phyloP scores from a whole-genome alignment of 495 filamentous ascomycete species.

The Xylaria flabelliformis region DNA sequence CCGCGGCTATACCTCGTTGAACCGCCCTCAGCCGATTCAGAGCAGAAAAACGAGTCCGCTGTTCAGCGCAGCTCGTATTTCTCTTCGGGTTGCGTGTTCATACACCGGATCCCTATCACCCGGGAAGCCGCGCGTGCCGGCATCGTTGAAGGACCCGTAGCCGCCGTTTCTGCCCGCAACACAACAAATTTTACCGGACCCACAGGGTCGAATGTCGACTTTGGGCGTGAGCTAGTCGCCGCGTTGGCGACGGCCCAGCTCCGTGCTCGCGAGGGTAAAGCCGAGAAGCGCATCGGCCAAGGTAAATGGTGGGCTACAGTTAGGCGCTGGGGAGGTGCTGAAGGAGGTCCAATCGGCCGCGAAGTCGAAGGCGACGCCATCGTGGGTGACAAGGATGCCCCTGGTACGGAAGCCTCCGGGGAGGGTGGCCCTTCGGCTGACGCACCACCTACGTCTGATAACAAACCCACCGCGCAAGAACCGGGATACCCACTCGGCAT shows the following conservation, averaged over 20 bases:
- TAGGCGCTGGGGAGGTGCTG: slow-evolving; percentile 78
- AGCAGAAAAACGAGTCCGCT: slow-evolving; percentile 51
- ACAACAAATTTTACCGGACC: slow-evolving; percentile 55
- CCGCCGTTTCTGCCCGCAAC: slow-evolving; percentile 62
- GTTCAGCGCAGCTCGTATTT: slow-evolving; percentile 55
- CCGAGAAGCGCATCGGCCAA: slow-evolving; percentile 71
- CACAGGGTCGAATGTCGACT: slow-evolving; percentile 65
- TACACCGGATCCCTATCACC: slow-evolving; percentile 72
- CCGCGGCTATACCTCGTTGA: slow-evolving; percentile 63
- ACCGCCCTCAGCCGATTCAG: slow-evolving; percentile 38
- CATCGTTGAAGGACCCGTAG: slow-evolving; percentile 78
- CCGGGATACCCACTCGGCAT: slow-evolving; percentile 23
- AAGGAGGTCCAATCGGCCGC: slow-evolving; percentile 65
- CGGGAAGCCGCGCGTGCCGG: slow-evolving; percentile 73
- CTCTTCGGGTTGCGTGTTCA: slow-evolving; percentile 58
- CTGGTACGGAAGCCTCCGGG: slow-evolving; percentile 23
- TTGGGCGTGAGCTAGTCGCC: slow-evolving; percentile 74
- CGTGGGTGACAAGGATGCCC: slow-evolving; percentile 52
- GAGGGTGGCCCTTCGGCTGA: slow-evolving; percentile 11
- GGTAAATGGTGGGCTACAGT: slow-evolving; percentile 80
- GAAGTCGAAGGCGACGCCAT: slow-evolving; percentile 56
- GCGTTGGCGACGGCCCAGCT: slow-evolving; percentile 84
- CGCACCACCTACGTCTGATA: neutral
- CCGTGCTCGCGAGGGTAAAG: slow-evolving; percentile 71
- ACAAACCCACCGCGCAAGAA: slow-evolving; percentile 21